Percentiles rank a stretch among this genome's conserved stretches.
phyloP scores from a whole-genome alignment of 2,329 filamentous ascomycete species.

The Aspergillus pseudoterreus region DNA sequence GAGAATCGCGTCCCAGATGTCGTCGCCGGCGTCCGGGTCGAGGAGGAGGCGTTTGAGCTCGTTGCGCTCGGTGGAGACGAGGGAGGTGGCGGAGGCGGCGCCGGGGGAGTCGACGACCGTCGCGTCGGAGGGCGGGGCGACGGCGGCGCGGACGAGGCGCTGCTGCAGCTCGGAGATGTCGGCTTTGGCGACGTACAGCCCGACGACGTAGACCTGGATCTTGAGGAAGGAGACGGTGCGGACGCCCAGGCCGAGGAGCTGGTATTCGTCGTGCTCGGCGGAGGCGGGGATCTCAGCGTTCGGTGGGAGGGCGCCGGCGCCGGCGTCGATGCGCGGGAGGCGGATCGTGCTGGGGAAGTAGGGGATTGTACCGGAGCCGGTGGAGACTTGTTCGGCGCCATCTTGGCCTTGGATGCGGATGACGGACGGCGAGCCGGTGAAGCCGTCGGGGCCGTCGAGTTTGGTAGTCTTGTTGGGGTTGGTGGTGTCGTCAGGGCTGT shows the following conservation, averaged over 20 bases:
- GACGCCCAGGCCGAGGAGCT: constrained; percentile 80
- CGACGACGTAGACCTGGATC: constrained; percentile 93
- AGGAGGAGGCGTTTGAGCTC: constrained; percentile 65
- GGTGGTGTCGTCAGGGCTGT: neutral
- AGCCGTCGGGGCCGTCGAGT: constrained; percentile 39
- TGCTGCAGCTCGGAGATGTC: constrained; percentile 80
- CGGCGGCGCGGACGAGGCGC: constrained; percentile 68
- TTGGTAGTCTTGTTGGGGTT: constrained; percentile 19
- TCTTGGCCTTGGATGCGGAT: constrained; percentile 47
- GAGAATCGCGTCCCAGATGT: constrained; percentile 71
- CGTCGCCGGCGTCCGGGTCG: constrained; percentile 65
- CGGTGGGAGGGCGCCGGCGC: constrained; percentile 28
- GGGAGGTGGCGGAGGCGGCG: constrained; percentile 67
- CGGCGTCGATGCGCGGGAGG: constrained; percentile 48
- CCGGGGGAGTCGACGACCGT: constrained; percentile 43
- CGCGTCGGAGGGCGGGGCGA: constrained; percentile 28
- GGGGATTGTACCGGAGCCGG: constrained; percentile 75
- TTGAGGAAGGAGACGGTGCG: constrained; percentile 84
- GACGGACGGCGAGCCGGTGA: constrained; percentile 30
- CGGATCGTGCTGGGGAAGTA: constrained; percentile 71
- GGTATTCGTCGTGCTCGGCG: constrained; percentile 65
- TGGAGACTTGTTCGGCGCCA: constrained; percentile 71
- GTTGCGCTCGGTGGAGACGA: constrained; percentile 79
- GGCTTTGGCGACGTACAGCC: constrained; percentile 80
- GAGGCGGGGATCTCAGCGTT: constrained; percentile 36